Percentiles rank a stretch among this genome's conserved stretches.
phyloP scores from a whole-genome alignment of 164 flowering plant species.

The Magnolia officinalis region DNA sequence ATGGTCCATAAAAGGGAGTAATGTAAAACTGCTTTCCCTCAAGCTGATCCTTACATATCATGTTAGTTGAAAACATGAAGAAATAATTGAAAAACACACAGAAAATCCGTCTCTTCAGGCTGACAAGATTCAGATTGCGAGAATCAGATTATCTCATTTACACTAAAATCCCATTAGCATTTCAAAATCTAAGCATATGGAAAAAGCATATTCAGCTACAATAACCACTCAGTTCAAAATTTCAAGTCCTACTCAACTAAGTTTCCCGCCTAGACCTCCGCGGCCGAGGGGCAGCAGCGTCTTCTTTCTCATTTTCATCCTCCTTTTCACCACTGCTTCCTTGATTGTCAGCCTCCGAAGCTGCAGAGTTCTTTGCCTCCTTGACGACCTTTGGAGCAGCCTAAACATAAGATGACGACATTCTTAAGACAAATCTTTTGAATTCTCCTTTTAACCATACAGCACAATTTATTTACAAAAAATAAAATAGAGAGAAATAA shows the following conservation, averaged over 20 bases:
- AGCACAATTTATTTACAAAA: neutral
- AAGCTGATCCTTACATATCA: no score
- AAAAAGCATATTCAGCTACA: neutral
- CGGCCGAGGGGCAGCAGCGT: constrained; percentile 44
- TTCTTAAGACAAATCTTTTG: neutral
- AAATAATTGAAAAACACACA: no score
- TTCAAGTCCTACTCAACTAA: constrained; percentile 10
- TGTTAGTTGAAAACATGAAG: no score
- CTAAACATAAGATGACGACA: neutral
- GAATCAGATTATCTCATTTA: no score
- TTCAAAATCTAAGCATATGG: no score
- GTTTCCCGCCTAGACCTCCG: constrained; percentile 48
- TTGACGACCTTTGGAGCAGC: constrained; percentile 10
- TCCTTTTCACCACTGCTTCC: constrained; percentile 29
- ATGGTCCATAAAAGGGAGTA: no score
- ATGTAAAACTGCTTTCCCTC: no score
- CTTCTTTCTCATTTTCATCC: constrained; percentile 38
- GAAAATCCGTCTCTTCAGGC: no score
- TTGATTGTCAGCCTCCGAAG: constrained; percentile 24
- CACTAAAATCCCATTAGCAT: no score
- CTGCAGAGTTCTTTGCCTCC: constrained; percentile 12
- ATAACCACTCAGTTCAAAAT: neutral
- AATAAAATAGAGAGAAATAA: neutral
- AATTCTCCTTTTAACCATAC: no score
- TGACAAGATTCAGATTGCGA: no score